phyloP scores from a whole-genome alignment of 805 yeast genomes.

The Candida odintsovae region DNA sequence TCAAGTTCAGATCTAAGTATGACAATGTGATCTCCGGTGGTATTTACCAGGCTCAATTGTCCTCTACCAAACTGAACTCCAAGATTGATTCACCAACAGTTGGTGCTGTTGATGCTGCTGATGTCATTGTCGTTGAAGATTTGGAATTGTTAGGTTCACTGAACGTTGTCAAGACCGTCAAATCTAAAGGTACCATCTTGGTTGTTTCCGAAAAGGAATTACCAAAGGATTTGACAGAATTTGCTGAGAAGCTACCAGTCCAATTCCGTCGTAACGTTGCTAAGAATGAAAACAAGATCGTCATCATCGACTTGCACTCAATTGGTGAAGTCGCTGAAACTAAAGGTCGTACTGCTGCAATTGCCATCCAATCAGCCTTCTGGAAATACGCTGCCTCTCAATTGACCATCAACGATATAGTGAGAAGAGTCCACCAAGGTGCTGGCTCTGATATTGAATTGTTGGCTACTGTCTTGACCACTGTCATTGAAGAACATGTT shows the following conservation, averaged over 20 bases:
- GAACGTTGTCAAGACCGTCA: slow-evolving; percentile 59
- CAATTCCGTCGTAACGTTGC: slow-evolving; percentile 48
- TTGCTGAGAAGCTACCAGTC: slow-evolving; percentile 48
- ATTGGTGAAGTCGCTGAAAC: slow-evolving; percentile 67
- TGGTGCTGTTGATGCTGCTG: slow-evolving; percentile 49
- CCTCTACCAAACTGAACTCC: slow-evolving; percentile 17
- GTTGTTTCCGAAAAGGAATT: slow-evolving; percentile 32
- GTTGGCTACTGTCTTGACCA: slow-evolving; percentile 64
- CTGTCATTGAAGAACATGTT: slow-evolving; percentile 50
- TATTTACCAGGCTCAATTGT: slow-evolving; percentile 60
- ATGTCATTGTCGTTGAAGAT: slow-evolving; percentile 60
- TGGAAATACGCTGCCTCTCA: slow-evolving; percentile 68
- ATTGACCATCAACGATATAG: slow-evolving; percentile 53
- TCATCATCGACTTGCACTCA: slow-evolving; percentile 54
- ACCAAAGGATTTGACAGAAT: slow-evolving; percentile 36
- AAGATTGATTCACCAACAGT: slow-evolving; percentile 17
- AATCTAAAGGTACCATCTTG: slow-evolving; percentile 50
- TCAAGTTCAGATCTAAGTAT: slow-evolving; percentile 56
- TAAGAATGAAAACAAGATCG: slow-evolving; percentile 45
- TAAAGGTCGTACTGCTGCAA: slow-evolving; percentile 65
- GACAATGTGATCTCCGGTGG: slow-evolving; percentile 78
- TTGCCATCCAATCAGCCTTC: slow-evolving; percentile 75
- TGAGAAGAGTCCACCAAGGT: slow-evolving; percentile 72
- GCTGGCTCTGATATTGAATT: slow-evolving; percentile 80
- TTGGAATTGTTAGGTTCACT: slow-evolving; percentile 45